phyloP scores from a whole-genome alignment of 2,329 filamentous ascomycete species.

The Calycina herbarum region DNA sequence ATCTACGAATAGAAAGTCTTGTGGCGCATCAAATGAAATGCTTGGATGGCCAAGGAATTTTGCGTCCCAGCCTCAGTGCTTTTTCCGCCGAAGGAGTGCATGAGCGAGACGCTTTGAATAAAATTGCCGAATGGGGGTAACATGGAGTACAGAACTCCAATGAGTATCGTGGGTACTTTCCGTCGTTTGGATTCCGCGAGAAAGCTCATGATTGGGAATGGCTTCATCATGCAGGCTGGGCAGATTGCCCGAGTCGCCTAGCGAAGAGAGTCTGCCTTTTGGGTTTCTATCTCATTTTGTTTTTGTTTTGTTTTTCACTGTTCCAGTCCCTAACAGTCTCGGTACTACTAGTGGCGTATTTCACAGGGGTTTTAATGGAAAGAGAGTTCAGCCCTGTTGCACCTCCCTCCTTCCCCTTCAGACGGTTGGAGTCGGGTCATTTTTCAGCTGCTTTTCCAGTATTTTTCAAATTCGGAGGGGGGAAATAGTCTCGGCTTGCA shows the following conservation, averaged over 20 bases:
- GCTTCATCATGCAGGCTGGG: neutral
- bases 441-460: neutral
- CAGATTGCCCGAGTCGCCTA: neutral
- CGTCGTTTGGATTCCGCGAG: neutral
- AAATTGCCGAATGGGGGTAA: neutral
- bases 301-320: neutral
- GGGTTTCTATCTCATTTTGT: neutral
- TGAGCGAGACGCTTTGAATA: slow-evolving; percentile 2
- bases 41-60: neutral
- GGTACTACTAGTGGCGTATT: neutral
- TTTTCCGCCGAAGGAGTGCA: slow-evolving; percentile 1
- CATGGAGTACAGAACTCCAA: neutral
- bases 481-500: neutral
- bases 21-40: neutral
- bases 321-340: neutral
- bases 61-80: neutral
- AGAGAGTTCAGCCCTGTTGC: neutral
- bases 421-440: neutral
- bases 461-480: neutral
- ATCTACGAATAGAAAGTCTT: slow-evolving; percentile 4
- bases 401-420: neutral
- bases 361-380: neutral
- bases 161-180: neutral
- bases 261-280: neutral
- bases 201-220: neutral